Base-by-base conservation (phyloP, 176 grass and related monocot species). In the Carex kokanica region DNA sequence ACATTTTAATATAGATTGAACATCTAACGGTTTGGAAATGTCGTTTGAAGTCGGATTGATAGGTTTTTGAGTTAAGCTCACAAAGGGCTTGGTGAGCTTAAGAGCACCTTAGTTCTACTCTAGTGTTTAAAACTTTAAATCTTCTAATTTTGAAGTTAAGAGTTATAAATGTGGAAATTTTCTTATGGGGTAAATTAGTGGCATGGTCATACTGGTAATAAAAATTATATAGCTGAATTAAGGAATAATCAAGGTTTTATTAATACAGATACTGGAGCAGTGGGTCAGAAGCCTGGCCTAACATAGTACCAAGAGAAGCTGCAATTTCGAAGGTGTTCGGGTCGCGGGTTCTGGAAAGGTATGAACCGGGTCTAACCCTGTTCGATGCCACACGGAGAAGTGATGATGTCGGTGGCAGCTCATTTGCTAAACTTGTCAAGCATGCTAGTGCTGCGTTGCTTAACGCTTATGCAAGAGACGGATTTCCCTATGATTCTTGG, bases 181-280 rank as follows among this genome's bases (percentile, higher is more conserved):
- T 24, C n/a, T 24, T 3, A 74, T 51, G 20, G 43, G 71, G 31
- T 52, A 31, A 14, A 75, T 54, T 54, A 54, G 23, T 53, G 21
- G 6, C 4, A 54, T 25, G n/a, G 0, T 23, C 5, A 53, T 29
- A 77, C 23, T 27, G 72, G 49, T 77, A 55, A 15, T 55, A 32
- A 4, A 10, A 55, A 17, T 54, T 75, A 40, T 40, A 67, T 0
- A 41, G 15, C 6, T 69, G 65, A 69, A 69, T 69, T 69, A 69
- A 40, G 14, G 6, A 8, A 24, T 54, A 29, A 54, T 17, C 17
- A 12, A 6, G 23, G 14, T 54, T 0, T 51, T 31, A 16, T 75
- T 49, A 52, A 5, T 82, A 49, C 75, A 99, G 96, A 51, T 99
- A 91, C 89, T 99, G 96, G 97, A 90, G 91, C 55, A 93, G 97